Evolutionary conservation across 371 early-diverging fungal species (phyloP).

Genomic region (Dinochytrium kinnereticum): DNA sequence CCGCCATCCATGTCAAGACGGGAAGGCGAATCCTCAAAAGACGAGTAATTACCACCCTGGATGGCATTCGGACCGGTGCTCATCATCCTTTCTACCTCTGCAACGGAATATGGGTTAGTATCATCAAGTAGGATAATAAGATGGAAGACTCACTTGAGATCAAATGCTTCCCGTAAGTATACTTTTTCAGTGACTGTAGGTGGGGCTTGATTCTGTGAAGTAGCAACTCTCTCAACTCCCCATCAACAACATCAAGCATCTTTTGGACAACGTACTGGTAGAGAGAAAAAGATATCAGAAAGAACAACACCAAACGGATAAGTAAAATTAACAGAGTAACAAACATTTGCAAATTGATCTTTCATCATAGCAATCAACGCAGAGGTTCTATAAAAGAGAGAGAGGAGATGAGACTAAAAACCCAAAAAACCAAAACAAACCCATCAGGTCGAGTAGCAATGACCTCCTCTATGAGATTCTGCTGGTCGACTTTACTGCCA

Average conservation of each 20-base stretch:
- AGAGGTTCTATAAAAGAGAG: conserved; percentile 25
- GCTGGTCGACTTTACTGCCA: conserved; percentile 75
- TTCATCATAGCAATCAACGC: conserved; percentile 92
- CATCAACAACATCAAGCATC: conserved; percentile 96
- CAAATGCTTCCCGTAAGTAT: conserved; percentile 96
- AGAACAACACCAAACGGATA: too few species aligned
- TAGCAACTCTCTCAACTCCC: conserved; percentile 82
- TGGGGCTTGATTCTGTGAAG: conserved; percentile 92
- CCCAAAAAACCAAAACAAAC: conserved; percentile 45
- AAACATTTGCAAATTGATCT: conserved; percentile 98
- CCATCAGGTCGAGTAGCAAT: conserved; percentile 74
- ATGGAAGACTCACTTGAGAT: conserved; percentile 64
- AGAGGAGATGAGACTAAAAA: conserved; percentile 10
- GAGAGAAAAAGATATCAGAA: neutral
- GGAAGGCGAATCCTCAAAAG: neutral
- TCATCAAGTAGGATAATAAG: neutral
- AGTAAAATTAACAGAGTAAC: too few species aligned
- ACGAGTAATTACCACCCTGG: conserved; percentile 19
- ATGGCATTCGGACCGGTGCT: conserved; percentile 20
- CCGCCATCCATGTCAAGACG: neutral
- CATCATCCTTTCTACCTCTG: conserved; percentile 48
- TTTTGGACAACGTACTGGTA: conserved; percentile 97
- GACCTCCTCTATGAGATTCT: conserved; percentile 88
- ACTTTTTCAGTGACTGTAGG: conserved; percentile 87
- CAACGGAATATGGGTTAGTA: neutral